phyloP scores from a whole-genome alignment of 495 filamentous ascomycete genomes.

The Acidiella bohemica region DNA sequence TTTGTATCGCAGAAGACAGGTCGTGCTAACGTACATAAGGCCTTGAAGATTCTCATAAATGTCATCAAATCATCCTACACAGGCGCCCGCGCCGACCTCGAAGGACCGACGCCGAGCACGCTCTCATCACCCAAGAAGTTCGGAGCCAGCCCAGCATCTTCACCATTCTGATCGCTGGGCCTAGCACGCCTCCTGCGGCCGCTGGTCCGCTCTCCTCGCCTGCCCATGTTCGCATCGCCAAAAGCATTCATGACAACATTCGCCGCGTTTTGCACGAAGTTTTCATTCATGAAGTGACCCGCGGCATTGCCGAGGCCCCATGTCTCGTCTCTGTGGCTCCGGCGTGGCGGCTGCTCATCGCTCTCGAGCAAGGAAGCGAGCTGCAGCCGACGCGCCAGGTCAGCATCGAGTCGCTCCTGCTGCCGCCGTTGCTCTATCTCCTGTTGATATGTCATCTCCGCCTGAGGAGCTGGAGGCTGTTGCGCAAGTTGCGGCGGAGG shows the following conservation, averaged over 20 bases:
- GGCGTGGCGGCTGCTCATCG: conserved; percentile 29
- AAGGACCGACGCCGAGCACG: conserved; percentile 8
- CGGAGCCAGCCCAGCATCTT: conserved; percentile 10
- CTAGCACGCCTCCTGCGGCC: conserved; percentile 11
- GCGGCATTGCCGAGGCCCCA: conserved; percentile 31
- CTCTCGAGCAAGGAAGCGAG: conserved; percentile 33
- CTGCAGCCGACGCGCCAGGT: conserved; percentile 42
- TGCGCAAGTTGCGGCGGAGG: neutral
- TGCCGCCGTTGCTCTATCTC: conserved; percentile 37
- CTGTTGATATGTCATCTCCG: conserved; percentile 34
- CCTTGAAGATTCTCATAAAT: neutral
- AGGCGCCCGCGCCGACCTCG: neutral
- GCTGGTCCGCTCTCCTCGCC: conserved; percentile 13
- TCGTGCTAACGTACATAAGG: neutral
- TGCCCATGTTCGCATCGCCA: conserved; percentile 14
- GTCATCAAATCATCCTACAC: neutral
- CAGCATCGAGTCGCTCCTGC: conserved; percentile 45
- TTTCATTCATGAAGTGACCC: conserved; percentile 34
- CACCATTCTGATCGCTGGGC: neutral
- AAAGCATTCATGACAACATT: conserved; percentile 19
- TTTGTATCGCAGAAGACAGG: neutral
- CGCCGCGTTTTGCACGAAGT: conserved; percentile 21
- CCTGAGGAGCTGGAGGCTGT: conserved; percentile 1
- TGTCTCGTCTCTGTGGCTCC: conserved; percentile 20
- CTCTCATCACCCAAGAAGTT: conserved; percentile 20